Evolutionary conservation across 495 filamentous ascomycete genomes (phyloP).

Genomic region (Penicillium coprophilum): DNA sequence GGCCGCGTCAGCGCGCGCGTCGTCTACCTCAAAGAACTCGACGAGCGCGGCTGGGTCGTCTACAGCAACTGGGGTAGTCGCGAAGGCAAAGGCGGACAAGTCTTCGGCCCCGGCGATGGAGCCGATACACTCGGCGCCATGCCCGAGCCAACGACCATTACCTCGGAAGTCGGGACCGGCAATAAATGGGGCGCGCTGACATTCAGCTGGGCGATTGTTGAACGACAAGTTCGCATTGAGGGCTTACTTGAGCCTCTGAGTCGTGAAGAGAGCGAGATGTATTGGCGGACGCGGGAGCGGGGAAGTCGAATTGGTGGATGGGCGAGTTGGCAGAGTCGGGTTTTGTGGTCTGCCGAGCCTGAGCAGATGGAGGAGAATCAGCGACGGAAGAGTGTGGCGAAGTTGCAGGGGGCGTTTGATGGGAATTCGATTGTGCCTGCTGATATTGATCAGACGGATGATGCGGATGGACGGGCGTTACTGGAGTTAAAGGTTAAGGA

Average conservation of each 20-base stretch:
- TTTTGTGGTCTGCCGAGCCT: conserved; percentile 51
- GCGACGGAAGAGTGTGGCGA: conserved; percentile 35
- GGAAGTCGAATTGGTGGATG: conserved; percentile 87
- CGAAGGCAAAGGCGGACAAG: conserved; percentile 47
- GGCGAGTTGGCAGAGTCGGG: conserved; percentile 85
- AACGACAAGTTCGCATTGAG: conserved; percentile 86
- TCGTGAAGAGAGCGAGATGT: conserved; percentile 75
- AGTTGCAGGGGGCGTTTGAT: conserved; percentile 33
- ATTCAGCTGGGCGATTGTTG: conserved; percentile 61
- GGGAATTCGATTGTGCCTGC: conserved; percentile 28
- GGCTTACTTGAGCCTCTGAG: conserved; percentile 66
- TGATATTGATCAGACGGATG: conserved; percentile 61
- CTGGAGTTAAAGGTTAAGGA: conserved; percentile 69
- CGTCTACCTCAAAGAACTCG: conserved; percentile 85
- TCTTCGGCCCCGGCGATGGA: conserved; percentile 29
- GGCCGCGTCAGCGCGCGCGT: conserved; percentile 80
- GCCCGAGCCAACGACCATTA: conserved; percentile 23
- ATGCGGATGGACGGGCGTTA: conserved; percentile 61
- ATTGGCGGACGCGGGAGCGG: conserved; percentile 78
- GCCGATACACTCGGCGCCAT: conserved; percentile 22
- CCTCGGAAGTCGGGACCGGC: conserved; percentile 20
- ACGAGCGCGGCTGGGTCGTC: conserved; percentile 75
- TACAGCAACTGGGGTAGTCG: conserved; percentile 86
- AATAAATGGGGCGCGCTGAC: conserved; percentile 49
- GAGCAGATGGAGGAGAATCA: conserved; percentile 24